Evolutionary conservation across 441 rosid species (phyloP), one percentile per base, ranked within the genome.

Genomic region (Eugenia klotzschiana): DNA sequence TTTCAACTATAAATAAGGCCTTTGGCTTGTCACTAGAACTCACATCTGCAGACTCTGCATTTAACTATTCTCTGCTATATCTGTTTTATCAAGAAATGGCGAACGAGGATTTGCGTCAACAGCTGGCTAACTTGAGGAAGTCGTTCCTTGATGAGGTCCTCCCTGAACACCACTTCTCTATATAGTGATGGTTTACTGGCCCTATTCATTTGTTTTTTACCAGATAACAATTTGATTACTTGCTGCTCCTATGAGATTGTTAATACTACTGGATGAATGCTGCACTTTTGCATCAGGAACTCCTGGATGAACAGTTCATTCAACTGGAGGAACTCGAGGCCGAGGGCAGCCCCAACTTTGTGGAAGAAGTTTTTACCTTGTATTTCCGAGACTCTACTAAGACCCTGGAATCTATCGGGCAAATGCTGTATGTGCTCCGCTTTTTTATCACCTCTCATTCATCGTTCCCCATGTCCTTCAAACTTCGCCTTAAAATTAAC

Each of bases 111-210:
- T n/a, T 86, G 84, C 84, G 41, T 41, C 80, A 56, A 16, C 87
- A 83, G 54, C 73, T 90, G 77, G 79, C 82, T 1, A 40, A 72
- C 46, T 81, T 87, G 88, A 86, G 86, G 51, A 86, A 82, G 60
- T 85, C 88, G 50, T 83, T 89, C 79, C 82, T 89, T 18, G 87
- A 86, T 50, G 87, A 90, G 89, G 92, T 89, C 84, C 33, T 7
- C 72, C 27, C 49, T 40, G 37, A 20, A 33, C 46, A 64, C 46
- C 77, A 33, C 37, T 33, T 18, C n/a, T 18, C 74, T 33, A 8
- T 33, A 8, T 18, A 18, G 43, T 33, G 74, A 64, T 64, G 74
- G 74, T 18, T 33, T 57, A 7, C 29, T 83, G 18, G 51, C 33
- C 27, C 22, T 15, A 11, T 23, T 29, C 46, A 55, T 23, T 51